These are phyloP conservation scores for Backusella tuberculispora DNA, from an alignment of 192 early-diverging fungal genomes.

Conservation along the genomic window DNA sequence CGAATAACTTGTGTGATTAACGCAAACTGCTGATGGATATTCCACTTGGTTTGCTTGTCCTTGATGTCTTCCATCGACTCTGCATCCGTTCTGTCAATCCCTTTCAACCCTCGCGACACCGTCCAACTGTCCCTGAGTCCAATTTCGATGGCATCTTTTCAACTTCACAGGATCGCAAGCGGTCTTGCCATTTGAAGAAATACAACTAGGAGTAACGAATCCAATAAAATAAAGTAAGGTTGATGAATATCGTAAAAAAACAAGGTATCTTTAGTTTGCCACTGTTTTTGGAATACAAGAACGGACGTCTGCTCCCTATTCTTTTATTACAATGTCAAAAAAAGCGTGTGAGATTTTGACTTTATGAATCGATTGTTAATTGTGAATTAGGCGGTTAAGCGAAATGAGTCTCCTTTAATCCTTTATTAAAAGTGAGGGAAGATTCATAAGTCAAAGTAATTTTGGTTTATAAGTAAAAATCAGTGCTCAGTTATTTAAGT, in stretches of 20 bases:
- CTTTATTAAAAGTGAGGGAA: too few species aligned
- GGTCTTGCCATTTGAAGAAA: conserved; percentile 18
- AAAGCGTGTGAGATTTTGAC: neutral
- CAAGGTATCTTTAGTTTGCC: conserved; percentile 18
- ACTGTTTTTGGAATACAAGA: conserved; percentile 9
- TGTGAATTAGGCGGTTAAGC: too few species aligned
- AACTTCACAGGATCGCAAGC: conserved; percentile 18
- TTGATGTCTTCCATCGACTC: conserved; percentile 18
- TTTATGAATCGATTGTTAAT: neutral
- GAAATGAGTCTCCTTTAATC: too few species aligned
- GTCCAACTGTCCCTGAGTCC: conserved; percentile 13
- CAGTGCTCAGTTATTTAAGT: too few species aligned
- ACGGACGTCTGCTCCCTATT: conserved; percentile 14
- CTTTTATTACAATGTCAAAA: neutral
- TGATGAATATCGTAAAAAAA: too few species aligned
- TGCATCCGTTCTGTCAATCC: conserved; percentile 12
- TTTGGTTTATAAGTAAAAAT: too few species aligned
- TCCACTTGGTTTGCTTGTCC: conserved; percentile 6
- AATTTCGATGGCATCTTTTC: conserved; percentile 21
- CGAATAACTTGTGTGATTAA: conserved; percentile 6
- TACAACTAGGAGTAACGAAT: conserved; percentile 18
- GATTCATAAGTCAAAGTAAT: too few species aligned
- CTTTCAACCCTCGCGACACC: conserved; percentile 14
- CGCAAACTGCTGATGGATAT: conserved; percentile 22
- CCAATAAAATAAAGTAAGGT: too few species aligned